These are phyloP conservation scores for Aspergillus indologenus DNA, from an alignment of 495 filamentous ascomycete genomes.

Conservation along the genomic window DNA sequence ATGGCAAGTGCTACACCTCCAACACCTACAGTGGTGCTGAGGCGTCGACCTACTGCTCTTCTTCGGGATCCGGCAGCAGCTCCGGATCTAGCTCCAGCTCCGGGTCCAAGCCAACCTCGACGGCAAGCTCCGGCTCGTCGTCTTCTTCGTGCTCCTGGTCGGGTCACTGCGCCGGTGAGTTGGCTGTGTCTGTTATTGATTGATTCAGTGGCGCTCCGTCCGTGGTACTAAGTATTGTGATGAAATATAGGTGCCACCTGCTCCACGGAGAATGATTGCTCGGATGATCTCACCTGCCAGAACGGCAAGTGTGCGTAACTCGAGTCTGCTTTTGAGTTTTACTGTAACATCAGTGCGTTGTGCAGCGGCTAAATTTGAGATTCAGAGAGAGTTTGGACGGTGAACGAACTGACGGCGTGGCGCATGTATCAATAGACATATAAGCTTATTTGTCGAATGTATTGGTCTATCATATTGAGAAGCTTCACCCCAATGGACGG, in stretches of 20 bases:
- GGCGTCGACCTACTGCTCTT: neutral
- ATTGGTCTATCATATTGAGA: neutral
- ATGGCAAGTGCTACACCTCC: constrained; percentile 4
- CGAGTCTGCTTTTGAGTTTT: neutral
- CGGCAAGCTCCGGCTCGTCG: constrained; percentile 3
- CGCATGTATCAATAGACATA: neutral
- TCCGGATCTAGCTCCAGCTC: neutral
- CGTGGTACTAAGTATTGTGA: neutral
- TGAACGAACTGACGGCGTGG: neutral
- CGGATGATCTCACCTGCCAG: constrained; percentile 17
- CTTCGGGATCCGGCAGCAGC: neutral
- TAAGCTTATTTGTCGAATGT: neutral
- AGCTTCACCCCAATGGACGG: too few species aligned
- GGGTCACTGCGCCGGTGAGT: constrained; percentile 25
- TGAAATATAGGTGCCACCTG: constrained; percentile 20
- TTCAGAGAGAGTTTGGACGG: neutral
- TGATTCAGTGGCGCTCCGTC: neutral
- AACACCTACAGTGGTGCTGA: neutral
- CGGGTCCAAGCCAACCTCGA: neutral
- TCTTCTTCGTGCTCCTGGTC: constrained; percentile 17
- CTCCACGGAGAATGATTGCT: constrained; percentile 20
- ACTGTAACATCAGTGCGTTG: neutral
- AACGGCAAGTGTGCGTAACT: constrained; percentile 16
- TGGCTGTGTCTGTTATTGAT: neutral
- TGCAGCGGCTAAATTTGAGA: neutral